Evolutionary conservation across 306 rosid species (phyloP), one percentile per base, ranked within the genome.

Genomic region (Nissolia schottii): DNA sequence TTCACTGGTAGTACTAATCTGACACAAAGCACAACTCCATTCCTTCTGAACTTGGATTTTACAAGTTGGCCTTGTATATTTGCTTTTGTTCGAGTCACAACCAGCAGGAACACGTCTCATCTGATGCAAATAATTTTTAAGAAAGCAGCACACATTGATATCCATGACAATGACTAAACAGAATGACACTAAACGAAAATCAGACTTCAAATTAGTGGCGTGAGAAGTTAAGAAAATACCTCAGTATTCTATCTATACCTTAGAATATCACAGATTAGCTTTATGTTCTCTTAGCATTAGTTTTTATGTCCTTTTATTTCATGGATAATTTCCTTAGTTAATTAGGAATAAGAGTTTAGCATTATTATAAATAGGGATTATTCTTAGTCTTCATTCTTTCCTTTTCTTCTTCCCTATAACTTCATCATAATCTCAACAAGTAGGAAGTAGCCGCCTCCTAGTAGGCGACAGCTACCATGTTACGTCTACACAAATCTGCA

Each of bases 1-100:
- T 75, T 79, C 80, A 67, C 91, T 82, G 11, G 76, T 7, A 56
- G 88, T 77, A 31, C 49, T 79, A 70, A 86, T 57, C 64, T 78
- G 88, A 71, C 95, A 89, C 29, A 86, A 61, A 41, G 91, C 87
- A 41, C 91, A 89, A 34, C 85, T 84, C 91, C 91, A 89, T 76
- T 86, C 84, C 81, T 78, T 83, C 66, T 89, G 95, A 75, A 76
- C 60, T 62, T 54, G 74, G 41, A 71, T 80, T 75, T 29, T 50
- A 63, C 59, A 37, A 25, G 67, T 53, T 40, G 79, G 70, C 15
- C 23, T 25, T 40, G 55, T 29, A 64, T 50, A 12, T 35, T 72
- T 71, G 13, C 55, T 63, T 61, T 40, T 31, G 29, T 14, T 22
- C 14, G 58, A 63, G 67, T 76, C 76, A 48, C 63, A 58, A 66